A percentile compares a stretch with the other conserved stretches of the same genome.
These are phyloP conservation scores for Penicillium sp. DNA, from an alignment of 2,329 filamentous ascomycete species.

Conservation along the genomic window DNA sequence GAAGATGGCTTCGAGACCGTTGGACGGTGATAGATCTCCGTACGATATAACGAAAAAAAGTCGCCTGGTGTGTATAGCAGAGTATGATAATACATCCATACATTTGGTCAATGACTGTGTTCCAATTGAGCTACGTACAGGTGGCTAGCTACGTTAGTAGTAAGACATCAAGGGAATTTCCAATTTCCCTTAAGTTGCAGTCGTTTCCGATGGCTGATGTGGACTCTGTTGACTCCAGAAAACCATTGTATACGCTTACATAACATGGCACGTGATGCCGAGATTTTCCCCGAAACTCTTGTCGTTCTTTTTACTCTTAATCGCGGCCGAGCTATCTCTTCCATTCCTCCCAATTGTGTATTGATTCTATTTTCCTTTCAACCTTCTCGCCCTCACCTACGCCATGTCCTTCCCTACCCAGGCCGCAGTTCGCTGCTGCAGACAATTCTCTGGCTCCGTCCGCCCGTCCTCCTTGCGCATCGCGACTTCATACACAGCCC, in stretches of 20 bases:
- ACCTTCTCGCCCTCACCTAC: slow-evolving; percentile 6
- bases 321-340: slow-evolving; percentile 21
- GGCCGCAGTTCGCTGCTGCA: slow-evolving; percentile 41
- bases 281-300: slow-evolving; percentile 33
- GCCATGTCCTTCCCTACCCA: slow-evolving; percentile 41
- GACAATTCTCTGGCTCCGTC: slow-evolving; percentile 38
- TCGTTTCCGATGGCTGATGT: too few relatives aligned
- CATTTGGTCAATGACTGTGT: slow-evolving; percentile 11
- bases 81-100: slow-evolving; percentile 22
- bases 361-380: slow-evolving; percentile 6
- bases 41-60: slow-evolving; percentile 31
- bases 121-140: neutral
- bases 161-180: too few relatives aligned
- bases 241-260: slow-evolving; percentile 2
- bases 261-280: slow-evolving; percentile 27
- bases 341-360: slow-evolving; percentile 12
- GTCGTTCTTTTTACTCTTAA: slow-evolving; percentile 27
- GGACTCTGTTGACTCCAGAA: too few relatives aligned
- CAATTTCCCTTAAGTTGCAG: too few relatives aligned
- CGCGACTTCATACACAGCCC: slow-evolving; percentile 36
- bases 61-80: slow-evolving; percentile 21
- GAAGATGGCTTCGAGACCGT: slow-evolving; percentile 18
- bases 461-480: slow-evolving; percentile 40
- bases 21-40: slow-evolving; percentile 26
- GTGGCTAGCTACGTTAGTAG: too few relatives aligned